Percentiles rank a stretch among this genome's conserved stretches.
Evolutionary conservation across 768 basidiomycete genomes (phyloP).

Genomic region (Saitozyma podzolica): DNA sequence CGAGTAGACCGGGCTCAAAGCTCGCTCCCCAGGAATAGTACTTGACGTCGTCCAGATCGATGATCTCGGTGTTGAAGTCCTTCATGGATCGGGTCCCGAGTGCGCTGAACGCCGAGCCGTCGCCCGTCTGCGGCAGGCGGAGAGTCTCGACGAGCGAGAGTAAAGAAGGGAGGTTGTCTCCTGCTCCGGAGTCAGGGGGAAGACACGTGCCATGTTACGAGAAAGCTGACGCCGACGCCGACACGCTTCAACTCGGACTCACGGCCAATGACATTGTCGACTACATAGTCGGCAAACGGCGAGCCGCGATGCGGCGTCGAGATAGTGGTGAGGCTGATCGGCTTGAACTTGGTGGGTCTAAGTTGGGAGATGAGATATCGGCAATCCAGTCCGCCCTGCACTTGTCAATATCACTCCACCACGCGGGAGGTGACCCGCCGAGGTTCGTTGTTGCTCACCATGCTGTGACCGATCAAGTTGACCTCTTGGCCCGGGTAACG

Average conservation of each 20-base stretch:
- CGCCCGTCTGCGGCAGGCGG: conserved; percentile 87
- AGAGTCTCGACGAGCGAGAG: conserved; percentile 63
- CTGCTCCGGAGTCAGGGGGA: conserved; percentile 3
- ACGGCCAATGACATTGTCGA: conserved; percentile 53
- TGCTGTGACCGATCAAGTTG: conserved; percentile 85
- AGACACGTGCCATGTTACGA: neutral
- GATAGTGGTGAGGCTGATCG: conserved; percentile 88
- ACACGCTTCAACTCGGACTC: conserved; percentile 9
- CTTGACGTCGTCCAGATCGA: conserved; percentile 71
- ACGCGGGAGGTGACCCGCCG: neutral
- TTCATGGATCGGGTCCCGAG: conserved; percentile 84
- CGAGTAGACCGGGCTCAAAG: conserved; percentile 83
- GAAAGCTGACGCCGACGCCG: neutral
- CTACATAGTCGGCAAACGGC: conserved; percentile 78
- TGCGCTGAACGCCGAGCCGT: conserved; percentile 88
- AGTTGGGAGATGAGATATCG: conserved; percentile 83
- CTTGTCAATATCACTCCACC: conserved; percentile 9
- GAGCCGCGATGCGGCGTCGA: conserved; percentile 94
- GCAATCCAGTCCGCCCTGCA: conserved; percentile 88
- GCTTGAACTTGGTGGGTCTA: conserved; percentile 70
- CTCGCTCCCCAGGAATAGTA: conserved; percentile 97
- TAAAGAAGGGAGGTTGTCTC: conserved; percentile 54
- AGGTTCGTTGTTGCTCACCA: conserved; percentile 57
- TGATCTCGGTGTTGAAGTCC: conserved; percentile 81
- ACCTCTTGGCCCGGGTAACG: conserved; percentile 78